phyloP scores from a whole-genome alignment of 495 filamentous ascomycete genomes.

The Talaromyces borbonicus region DNA sequence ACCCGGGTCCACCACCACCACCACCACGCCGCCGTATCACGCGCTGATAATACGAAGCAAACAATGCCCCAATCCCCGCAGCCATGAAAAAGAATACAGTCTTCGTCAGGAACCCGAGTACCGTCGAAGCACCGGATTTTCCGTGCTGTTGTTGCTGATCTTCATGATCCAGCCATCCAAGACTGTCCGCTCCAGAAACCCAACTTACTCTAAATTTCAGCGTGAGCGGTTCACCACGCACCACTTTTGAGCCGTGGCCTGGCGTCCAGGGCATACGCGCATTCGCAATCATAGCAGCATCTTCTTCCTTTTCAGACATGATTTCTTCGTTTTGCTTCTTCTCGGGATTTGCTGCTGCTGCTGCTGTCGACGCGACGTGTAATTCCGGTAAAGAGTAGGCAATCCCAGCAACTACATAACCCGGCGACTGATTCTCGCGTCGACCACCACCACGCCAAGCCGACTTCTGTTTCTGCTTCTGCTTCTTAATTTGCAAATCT shows the following conservation, averaged over 20 bases:
- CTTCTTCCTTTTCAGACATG: slow-evolving; percentile 19
- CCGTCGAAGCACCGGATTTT: not conserved
- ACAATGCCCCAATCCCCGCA: slow-evolving; percentile 33
- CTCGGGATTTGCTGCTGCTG: too few species aligned
- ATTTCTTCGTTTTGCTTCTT: slow-evolving; percentile 8
- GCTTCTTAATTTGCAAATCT: not conserved
- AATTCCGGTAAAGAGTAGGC: slow-evolving; percentile 78
- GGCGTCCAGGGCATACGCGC: slow-evolving; percentile 37
- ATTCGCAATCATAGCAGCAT: slow-evolving; percentile 26
- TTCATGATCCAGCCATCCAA: slow-evolving; percentile 32
- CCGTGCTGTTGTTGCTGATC: slow-evolving; percentile 14
- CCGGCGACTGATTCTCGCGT: slow-evolving; percentile 29
- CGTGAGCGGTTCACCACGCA: slow-evolving; percentile 80
- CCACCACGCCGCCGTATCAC: slow-evolving; percentile 30
- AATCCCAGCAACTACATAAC: slow-evolving; percentile 70
- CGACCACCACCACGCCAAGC: not conserved
- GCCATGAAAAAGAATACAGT: slow-evolving; percentile 34
- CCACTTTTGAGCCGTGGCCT: slow-evolving; percentile 48
- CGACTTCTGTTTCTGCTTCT: too few species aligned
- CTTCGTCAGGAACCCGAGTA: slow-evolving; percentile 11
- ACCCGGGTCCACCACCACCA: slow-evolving; percentile 27
- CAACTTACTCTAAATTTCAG: slow-evolving; percentile 76
- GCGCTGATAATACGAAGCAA: slow-evolving; percentile 21
- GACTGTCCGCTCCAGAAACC: slow-evolving; percentile 59
- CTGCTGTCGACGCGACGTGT: slow-evolving; percentile 37